Conservation (phyloP, 106 monocot species). For the Allium fistulosum region DNA sequence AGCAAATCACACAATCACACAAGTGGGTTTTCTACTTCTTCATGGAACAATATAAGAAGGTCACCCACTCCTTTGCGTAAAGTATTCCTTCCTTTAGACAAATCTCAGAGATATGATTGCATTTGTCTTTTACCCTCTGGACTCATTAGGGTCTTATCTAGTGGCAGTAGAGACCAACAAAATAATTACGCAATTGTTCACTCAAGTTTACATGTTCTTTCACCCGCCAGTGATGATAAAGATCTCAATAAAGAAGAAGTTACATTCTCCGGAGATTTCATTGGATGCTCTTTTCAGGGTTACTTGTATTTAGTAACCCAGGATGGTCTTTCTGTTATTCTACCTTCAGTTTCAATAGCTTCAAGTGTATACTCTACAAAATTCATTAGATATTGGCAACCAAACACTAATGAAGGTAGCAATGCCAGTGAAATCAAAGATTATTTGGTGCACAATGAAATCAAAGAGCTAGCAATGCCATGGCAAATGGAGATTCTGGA, state of each 20-base stretch:
- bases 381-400: constrained; percentile 33
- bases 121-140: constrained; percentile 81
- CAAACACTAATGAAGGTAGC: constrained; percentile 11
- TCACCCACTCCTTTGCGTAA: constrained; percentile 30
- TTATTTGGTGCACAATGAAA: constrained; percentile 17
- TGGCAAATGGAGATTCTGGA: constrained; percentile 90
- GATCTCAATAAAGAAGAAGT: constrained; percentile 28
- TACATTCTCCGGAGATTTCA: constrained; percentile 38
- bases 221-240: constrained; percentile 38
- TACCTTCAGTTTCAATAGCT: constrained; percentile 66
- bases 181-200: constrained; percentile 44
- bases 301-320: constrained; percentile 68
- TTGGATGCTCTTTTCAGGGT: constrained; percentile 73
- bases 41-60: constrained; percentile 9
- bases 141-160: constrained; percentile 45
- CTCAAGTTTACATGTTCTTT: constrained; percentile 35
- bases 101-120: constrained; percentile 22
- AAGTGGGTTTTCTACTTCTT: constrained; percentile 33
- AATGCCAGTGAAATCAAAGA: constrained; percentile 7
- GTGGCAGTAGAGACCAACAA: constrained; percentile 12
- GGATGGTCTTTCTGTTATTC: constrained; percentile 68
- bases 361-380: constrained; percentile 16
- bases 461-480: constrained; percentile 24
- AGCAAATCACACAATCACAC: constrained; percentile 17
- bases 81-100: constrained; percentile 58